Conservation (phyloP, 176 grass and related monocot genomes). For the Phyllostachys edulis region DNA sequence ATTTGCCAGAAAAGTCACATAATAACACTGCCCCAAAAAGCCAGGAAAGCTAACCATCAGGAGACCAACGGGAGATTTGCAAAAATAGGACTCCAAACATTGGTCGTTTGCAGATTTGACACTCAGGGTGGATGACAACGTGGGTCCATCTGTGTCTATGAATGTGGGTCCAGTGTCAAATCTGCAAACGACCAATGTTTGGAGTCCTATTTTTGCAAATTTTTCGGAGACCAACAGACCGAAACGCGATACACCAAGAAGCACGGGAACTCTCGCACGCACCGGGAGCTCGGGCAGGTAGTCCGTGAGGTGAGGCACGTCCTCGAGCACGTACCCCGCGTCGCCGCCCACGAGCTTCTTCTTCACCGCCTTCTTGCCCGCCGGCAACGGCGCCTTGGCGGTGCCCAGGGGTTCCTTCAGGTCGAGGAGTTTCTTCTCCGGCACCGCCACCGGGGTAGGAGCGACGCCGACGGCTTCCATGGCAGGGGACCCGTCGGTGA, state of each 20-base stretch:
- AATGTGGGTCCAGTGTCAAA: too few species aligned
- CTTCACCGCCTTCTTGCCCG: slow-evolving; percentile 42
- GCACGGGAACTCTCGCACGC: slow-evolving; percentile 33
- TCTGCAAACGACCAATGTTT: too few species aligned
- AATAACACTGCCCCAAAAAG: background rate
- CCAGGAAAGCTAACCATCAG: background rate
- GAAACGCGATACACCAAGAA: slow-evolving; percentile 20
- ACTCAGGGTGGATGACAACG: too few species aligned
- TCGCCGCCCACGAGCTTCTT: slow-evolving; percentile 75
- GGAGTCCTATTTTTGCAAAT: too few species aligned
- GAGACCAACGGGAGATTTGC: too few species aligned
- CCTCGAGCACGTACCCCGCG: slow-evolving; percentile 83
- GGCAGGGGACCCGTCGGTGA: background rate
- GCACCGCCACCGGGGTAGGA: slow-evolving; percentile 30
- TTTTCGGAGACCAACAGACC: too few species aligned
- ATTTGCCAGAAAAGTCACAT: background rate
- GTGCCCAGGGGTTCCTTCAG: slow-evolving; percentile 40
- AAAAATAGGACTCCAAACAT: too few species aligned
- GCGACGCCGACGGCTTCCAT: slow-evolving; percentile 45
- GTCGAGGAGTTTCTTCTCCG: slow-evolving; percentile 46
- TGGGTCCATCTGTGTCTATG: too few species aligned
- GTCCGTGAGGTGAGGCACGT: slow-evolving; percentile 91
- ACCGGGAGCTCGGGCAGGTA: slow-evolving; percentile 75
- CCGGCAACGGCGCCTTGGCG: slow-evolving; percentile 19
- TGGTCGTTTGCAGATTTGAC: too few species aligned